phyloP scores from a whole-genome alignment of 148 eudicot genomes.

The Linanthus parryae region DNA sequence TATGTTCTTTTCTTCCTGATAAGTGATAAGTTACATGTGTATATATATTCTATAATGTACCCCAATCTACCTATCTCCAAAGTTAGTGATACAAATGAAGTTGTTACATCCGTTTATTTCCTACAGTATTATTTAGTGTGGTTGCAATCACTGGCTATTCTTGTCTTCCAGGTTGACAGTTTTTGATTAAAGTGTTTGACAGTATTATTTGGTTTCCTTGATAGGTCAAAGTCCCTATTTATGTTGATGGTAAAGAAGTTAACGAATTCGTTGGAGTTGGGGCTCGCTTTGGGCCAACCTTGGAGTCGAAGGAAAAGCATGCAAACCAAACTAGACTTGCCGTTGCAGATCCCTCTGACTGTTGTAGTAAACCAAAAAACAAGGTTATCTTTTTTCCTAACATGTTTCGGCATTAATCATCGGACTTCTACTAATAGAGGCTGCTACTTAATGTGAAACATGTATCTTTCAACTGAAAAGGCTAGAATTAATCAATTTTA shows the following conservation, averaged over 20 bases:
- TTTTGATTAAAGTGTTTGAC: too few relatives aligned
- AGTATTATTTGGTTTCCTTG: conserved; percentile 8
- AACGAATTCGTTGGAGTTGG: conserved; percentile 88
- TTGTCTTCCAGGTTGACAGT: too few relatives aligned
- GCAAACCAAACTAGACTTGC: conserved; percentile 64
- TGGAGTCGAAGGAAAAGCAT: conserved; percentile 93
- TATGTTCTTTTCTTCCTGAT: too few relatives aligned
- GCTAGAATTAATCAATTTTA: not conserved
- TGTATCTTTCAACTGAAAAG: conserved; percentile 5
- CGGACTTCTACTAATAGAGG: conserved; percentile 5
- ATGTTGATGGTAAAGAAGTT: conserved; percentile 55
- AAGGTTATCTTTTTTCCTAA: conserved; percentile 43
- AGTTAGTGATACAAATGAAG: too few relatives aligned
- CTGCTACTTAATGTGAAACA: not conserved
- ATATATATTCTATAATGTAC: too few relatives aligned
- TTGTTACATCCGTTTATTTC: too few relatives aligned
- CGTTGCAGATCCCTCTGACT: conserved; percentile 91
- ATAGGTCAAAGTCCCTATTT: conserved; percentile 87
- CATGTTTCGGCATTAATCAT: not conserved
- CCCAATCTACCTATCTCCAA: too few relatives aligned
- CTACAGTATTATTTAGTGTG: too few relatives aligned
- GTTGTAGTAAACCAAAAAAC: conserved; percentile 75
- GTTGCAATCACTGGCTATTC: too few relatives aligned
- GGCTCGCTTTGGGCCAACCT: conserved; percentile 95
- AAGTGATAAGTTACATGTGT: too few relatives aligned